Conservation (phyloP, 1,284 basidiomycete species). For the Cutaneotrichosporon sp. region DNA sequence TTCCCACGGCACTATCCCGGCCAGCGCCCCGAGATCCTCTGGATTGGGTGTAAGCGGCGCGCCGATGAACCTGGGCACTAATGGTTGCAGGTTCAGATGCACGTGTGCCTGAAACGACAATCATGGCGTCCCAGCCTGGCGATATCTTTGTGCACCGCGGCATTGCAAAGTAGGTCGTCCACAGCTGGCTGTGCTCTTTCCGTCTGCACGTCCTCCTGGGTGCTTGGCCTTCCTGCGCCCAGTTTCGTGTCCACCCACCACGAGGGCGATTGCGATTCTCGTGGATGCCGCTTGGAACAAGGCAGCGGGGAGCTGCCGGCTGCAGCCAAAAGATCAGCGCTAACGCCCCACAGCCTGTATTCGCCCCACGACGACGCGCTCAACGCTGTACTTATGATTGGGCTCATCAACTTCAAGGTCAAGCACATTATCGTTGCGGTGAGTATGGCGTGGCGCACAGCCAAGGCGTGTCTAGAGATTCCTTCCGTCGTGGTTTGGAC, state of each 20-base stretch:
- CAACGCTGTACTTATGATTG: slow-evolving; percentile 44
- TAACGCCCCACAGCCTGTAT: slow-evolving; percentile 29
- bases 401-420: slow-evolving; percentile 45
- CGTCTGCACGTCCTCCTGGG: no score
- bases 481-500: no score
- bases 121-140: slow-evolving; percentile 42
- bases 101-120: slow-evolving; percentile 44
- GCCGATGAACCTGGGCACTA: neutral
- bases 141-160: slow-evolving; percentile 46
- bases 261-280: no score
- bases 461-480: no score
- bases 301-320: no score
- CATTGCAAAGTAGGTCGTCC: slow-evolving; percentile 42
- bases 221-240: neutral
- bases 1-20: slow-evolving; percentile 42
- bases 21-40: slow-evolving; percentile 45
- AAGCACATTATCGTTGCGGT: slow-evolving; percentile 45
- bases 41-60: slow-evolving; percentile 41
- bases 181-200: no score
- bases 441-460: slow-evolving; percentile 13
- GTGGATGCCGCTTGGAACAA: neutral
- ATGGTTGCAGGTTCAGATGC: slow-evolving; percentile 40
- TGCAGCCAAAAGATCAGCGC: neutral
- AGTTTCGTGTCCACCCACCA: neutral
- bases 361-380: slow-evolving; percentile 40